Base-by-base conservation (phyloP, 768 basidiomycete species). In the Tricholoma bakamatsutake region DNA sequence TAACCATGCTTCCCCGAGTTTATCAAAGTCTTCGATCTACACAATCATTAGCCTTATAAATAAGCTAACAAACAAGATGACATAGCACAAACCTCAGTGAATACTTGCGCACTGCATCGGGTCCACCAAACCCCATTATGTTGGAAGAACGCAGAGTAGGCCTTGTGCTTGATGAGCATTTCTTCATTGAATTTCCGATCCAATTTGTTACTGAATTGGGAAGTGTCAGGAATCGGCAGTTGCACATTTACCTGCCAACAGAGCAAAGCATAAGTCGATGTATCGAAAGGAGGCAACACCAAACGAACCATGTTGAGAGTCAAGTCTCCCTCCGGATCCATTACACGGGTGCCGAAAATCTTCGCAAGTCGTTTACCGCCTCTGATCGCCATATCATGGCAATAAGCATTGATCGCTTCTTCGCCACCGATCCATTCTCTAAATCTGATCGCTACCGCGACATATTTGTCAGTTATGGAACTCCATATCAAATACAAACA, bases 371-470 rank as follows among this genome's bases (percentile, higher is more conserved):
- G 69, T 60, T 78, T 77, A 0, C 87, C 88, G 17, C 92, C 93
- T 43, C 77, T 68, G 4, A 86, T 57, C 2, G 90, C 92, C 6
- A 93, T 77, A 9, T 76, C 62, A 64, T 85, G 87, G 59, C 84
- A 90, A 67, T 94, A 93, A 1, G 72, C 74, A 58, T 83, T 84
- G 56, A 94, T 93, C 60, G 78, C 80, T 27, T 79, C 71, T 69
- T 96, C 93, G 2, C 93, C 93, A 0, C 93, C 92, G 10, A 94
- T 72, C 77, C 82, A 84, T 53, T 81, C 69, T 39, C 93, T 82
- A 71, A 93, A 94, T 40, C 87, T 80, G 6, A 94, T 67, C 0
- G 92, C 93, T 84, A 51, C 18, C 5, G 21, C 28, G 51, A 17
- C 8, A 24, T 52, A 31, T 46, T 9, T 15, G 17, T 58, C 12